Conservation (phyloP, 2,329 filamentous ascomycete genomes). For the Eutypella sp. region DNA sequence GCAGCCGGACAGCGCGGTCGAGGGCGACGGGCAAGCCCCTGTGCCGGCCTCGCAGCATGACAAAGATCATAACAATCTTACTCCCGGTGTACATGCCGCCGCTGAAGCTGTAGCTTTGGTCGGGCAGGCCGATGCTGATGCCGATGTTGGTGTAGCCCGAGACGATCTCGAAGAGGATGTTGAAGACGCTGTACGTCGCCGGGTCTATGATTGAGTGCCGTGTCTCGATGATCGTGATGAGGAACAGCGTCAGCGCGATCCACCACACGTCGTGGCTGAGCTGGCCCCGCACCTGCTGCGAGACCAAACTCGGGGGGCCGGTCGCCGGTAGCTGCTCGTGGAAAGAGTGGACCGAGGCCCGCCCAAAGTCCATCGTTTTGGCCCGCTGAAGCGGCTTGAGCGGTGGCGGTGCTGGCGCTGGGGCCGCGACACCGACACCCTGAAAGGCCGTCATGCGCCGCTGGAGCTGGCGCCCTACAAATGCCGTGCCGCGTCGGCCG, state of each 20-base stretch:
- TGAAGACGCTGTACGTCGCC: conserved; percentile 52
- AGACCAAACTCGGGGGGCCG: conserved; percentile 36
- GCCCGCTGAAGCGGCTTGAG: conserved; percentile 14
- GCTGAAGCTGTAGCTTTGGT: conserved; percentile 48
- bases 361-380: conserved; percentile 14
- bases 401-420: conserved; percentile 8
- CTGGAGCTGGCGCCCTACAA: conserved; percentile 32
- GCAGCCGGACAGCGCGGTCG: conserved; percentile 47
- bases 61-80: conserved; percentile 53
- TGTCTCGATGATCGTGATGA: conserved; percentile 57
- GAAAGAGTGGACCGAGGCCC: conserved; percentile 15
- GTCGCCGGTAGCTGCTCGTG: conserved; percentile 8
- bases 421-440: conserved; percentile 35
- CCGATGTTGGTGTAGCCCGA: conserved; percentile 59
- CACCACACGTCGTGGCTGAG: conserved; percentile 64
- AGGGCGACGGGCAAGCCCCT: conserved; percentile 52
- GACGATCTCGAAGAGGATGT: conserved; percentile 54
- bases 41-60: conserved; percentile 53
- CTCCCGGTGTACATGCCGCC: conserved; percentile 50
- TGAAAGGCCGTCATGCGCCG: conserved; percentile 35
- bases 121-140: conserved; percentile 51
- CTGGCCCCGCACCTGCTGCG: conserved; percentile 57
- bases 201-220: conserved; percentile 48
- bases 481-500: conserved; percentile 17
- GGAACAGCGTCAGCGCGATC: conserved; percentile 54